phyloP scores from a whole-genome alignment of 371 early-diverging fungal species.

The Sanchytrium tribonematis region DNA sequence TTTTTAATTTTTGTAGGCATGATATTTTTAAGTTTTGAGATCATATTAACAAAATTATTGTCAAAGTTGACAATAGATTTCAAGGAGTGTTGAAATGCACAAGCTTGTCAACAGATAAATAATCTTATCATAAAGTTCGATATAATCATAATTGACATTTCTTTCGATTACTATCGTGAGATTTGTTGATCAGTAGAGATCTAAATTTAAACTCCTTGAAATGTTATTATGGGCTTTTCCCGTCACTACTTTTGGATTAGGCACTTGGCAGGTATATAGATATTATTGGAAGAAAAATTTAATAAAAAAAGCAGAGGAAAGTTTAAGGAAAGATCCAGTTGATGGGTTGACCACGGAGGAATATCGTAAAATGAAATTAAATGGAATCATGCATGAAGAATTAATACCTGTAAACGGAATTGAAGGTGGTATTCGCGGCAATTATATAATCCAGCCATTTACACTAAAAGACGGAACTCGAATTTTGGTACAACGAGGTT shows the following conservation, averaged over 20 bases:
- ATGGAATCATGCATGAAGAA: conserved; percentile 5
- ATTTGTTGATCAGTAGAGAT: too few relatives aligned
- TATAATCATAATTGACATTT: too few relatives aligned
- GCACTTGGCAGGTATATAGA: conserved; percentile 68
- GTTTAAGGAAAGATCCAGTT: conserved; percentile 29
- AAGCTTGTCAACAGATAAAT: too few relatives aligned
- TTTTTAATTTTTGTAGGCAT: conserved; percentile 12
- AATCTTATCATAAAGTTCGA: too few relatives aligned
- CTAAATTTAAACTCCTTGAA: not conserved
- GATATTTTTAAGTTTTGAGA: too few relatives aligned
- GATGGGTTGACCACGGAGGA: conserved; percentile 21
- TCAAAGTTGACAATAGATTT: too few relatives aligned
- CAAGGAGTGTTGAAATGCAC: too few relatives aligned
- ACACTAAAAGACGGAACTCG: conserved; percentile 18
- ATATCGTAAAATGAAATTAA: conserved; percentile 5
- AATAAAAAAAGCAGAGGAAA: conserved; percentile 35
- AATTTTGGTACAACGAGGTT: conserved; percentile 38
- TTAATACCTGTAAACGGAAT: not conserved
- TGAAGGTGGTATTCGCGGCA: not conserved
- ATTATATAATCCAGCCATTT: not conserved
- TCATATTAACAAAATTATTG: too few relatives aligned
- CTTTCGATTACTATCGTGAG: too few relatives aligned
- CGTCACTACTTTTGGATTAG: conserved; percentile 44
- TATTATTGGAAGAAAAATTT: conserved; percentile 59
- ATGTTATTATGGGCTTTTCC: conserved; percentile 24